Evolutionary conservation across 441 rosid species (phyloP).

Genomic region (Erodium texanum): DNA sequence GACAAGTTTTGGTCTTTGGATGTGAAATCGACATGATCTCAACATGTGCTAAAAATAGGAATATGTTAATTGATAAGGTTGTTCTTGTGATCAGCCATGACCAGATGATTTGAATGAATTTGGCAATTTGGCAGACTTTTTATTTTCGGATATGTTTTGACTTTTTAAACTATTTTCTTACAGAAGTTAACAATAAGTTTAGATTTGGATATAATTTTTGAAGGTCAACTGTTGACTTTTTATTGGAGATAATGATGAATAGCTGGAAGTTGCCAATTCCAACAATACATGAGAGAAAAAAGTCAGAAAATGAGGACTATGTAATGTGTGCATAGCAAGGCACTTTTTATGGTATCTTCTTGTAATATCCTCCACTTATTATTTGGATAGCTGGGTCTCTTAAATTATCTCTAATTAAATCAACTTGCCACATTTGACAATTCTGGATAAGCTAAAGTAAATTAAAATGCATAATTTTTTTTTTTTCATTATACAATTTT

Average conservation of each 20-base stretch:
- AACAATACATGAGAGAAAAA: not conserved
- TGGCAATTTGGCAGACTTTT: too few species aligned
- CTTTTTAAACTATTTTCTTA: not conserved
- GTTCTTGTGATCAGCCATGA: not conserved
- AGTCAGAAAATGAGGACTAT: not conserved
- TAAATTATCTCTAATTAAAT: too few species aligned
- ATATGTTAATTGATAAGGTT: not conserved
- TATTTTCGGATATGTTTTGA: not conserved
- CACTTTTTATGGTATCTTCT: too few species aligned
- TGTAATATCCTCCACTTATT: too few species aligned
- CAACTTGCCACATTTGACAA: too few species aligned
- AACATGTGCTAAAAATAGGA: not conserved
- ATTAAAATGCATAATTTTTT: too few species aligned
- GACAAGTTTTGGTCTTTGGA: not conserved
- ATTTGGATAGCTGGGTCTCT: too few species aligned
- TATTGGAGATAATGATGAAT: not conserved
- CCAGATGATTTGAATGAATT: too few species aligned
- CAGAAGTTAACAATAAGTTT: too few species aligned
- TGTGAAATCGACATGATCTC: not conserved
- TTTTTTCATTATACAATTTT: too few species aligned
- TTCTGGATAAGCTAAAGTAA: too few species aligned
- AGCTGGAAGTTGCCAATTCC: not conserved
- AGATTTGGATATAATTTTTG: not conserved
- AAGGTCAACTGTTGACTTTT: not conserved
- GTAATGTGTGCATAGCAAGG: too few species aligned